These are phyloP conservation scores for Lecanicillium sp. DNA, from an alignment of 2,329 filamentous ascomycete species.

Conservation along the genomic window DNA sequence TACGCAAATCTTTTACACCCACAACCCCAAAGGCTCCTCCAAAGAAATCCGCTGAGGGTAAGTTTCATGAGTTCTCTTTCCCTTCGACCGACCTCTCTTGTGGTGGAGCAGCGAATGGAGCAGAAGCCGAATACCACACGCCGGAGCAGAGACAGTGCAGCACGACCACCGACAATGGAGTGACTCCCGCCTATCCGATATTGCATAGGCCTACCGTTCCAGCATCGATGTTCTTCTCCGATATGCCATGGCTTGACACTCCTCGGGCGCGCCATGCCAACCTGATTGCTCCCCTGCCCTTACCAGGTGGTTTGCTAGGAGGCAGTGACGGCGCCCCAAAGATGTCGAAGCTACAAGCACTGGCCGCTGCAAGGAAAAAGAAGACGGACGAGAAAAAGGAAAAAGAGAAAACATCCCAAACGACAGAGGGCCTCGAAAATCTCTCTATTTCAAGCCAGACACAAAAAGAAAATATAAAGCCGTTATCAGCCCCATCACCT, in stretches of 20 bases:
- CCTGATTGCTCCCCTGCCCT: slow-evolving; percentile 48
- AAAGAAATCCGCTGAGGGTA: slow-evolving; percentile 36
- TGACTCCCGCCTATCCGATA: too few species aligned
- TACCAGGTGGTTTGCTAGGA: slow-evolving; percentile 64
- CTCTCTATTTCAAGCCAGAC: slow-evolving; percentile 21
- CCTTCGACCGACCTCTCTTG: slow-evolving; percentile 6
- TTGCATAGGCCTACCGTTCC: slow-evolving; percentile 10
- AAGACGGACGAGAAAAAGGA: slow-evolving; percentile 59
- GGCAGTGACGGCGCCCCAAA: slow-evolving; percentile 61
- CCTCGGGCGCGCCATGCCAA: slow-evolving; percentile 57
- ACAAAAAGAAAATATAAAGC: slow-evolving; percentile 2
- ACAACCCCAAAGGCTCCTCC: slow-evolving; percentile 33
- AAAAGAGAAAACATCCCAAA: slow-evolving; percentile 15
- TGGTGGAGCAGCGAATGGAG: slow-evolving; percentile 18
- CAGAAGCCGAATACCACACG: slow-evolving; percentile 18
- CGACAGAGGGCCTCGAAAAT: slow-evolving; percentile 20
- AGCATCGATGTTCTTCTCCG: slow-evolving; percentile 49
- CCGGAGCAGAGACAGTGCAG: not conserved
- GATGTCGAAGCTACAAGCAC: slow-evolving; percentile 81
- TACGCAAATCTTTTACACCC: slow-evolving; percentile 56
- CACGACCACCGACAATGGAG: slow-evolving; percentile 3
- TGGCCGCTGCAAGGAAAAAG: slow-evolving; percentile 79
- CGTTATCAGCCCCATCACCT: not conserved
- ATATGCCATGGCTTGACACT: slow-evolving; percentile 77
- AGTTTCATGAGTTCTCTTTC: slow-evolving; percentile 20